Evolutionary conservation across 2,329 filamentous ascomycete species (phyloP).

Genomic region (Epichloe amarillans): DNA sequence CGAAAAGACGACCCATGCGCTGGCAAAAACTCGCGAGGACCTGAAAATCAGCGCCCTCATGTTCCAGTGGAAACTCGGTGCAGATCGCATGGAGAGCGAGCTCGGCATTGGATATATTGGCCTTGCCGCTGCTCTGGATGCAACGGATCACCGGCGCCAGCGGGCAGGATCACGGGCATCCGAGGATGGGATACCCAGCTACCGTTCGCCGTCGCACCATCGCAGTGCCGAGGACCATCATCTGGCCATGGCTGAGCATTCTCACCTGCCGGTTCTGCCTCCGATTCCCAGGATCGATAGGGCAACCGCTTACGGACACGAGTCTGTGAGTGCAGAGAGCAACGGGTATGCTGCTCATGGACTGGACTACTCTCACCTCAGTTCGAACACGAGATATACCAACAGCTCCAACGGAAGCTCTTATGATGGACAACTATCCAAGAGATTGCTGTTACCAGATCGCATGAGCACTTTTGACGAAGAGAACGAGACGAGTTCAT

Average conservation of each 20-base stretch:
- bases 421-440: slow-evolving; percentile 14
- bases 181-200: slow-evolving; percentile 5
- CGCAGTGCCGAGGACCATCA: slow-evolving; percentile 6
- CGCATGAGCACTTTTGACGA: slow-evolving; percentile 19
- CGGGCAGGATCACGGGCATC: slow-evolving; percentile 4
- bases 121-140: slow-evolving; percentile 48
- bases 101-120: slow-evolving; percentile 55
- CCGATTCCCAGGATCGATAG: slow-evolving; percentile 4
- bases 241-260: background rate
- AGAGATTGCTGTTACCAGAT: slow-evolving; percentile 10
- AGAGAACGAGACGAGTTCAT: slow-evolving; percentile 3
- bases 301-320: slow-evolving; percentile 3
- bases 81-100: slow-evolving; percentile 42
- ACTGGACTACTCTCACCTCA: slow-evolving; percentile 5
- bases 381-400: slow-evolving; percentile 10
- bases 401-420: slow-evolving; percentile 17
- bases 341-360: background rate
- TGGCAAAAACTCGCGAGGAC: slow-evolving; percentile 45
- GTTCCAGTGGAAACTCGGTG: slow-evolving; percentile 52
- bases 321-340: slow-evolving; percentile 9
- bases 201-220: slow-evolving; percentile 2
- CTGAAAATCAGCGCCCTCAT: slow-evolving; percentile 50
- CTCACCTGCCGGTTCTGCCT: slow-evolving; percentile 1
- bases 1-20: slow-evolving; percentile 41
- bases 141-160: slow-evolving; percentile 15